Evolutionary conservation across 2,329 filamentous ascomycete species (phyloP).

Genomic region (Colletotrichum australisinense): DNA sequence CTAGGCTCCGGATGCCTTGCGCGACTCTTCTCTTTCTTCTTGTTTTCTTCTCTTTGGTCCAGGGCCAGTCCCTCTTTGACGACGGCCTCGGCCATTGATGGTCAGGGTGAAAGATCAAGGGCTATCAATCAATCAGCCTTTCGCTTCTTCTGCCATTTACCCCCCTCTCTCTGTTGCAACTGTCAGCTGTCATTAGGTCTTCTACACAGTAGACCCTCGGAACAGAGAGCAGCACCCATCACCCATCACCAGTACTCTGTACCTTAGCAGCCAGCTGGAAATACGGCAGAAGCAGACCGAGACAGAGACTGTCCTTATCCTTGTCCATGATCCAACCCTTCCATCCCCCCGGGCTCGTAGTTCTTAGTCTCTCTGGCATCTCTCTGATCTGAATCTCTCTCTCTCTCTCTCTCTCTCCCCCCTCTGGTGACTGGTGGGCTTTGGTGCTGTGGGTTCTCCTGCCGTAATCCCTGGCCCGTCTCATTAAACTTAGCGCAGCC

Average conservation of each 20-base stretch:
- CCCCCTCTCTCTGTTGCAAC: neutral
- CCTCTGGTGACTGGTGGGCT: constrained; percentile 19
- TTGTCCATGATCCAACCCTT: constrained; percentile 23
- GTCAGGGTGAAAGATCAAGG: neutral
- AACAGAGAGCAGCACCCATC: neutral
- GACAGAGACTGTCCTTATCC: neutral
- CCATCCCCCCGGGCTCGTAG: constrained; percentile 38
- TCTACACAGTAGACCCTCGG: neutral
- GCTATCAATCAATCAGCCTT: neutral
- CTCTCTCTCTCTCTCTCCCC: too few species aligned
- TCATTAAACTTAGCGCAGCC: constrained; percentile 57
- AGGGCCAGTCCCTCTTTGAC: neutral
- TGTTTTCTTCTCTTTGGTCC: neutral
- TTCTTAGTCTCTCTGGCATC: constrained; percentile 4
- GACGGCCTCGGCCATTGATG: neutral
- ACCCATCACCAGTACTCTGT: neutral
- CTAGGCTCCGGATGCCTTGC: neutral
- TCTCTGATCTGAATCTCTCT: neutral
- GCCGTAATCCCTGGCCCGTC: constrained; percentile 42
- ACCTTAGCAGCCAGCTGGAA: neutral
- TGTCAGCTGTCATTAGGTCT: neutral
- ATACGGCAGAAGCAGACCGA: neutral
- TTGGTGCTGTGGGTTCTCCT: constrained; percentile 21
- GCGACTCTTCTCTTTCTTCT: neutral
- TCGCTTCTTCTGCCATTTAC: neutral